phyloP scores from a whole-genome alignment of 164 flowering plant genomes.

The Chimonanthus praecox region DNA sequence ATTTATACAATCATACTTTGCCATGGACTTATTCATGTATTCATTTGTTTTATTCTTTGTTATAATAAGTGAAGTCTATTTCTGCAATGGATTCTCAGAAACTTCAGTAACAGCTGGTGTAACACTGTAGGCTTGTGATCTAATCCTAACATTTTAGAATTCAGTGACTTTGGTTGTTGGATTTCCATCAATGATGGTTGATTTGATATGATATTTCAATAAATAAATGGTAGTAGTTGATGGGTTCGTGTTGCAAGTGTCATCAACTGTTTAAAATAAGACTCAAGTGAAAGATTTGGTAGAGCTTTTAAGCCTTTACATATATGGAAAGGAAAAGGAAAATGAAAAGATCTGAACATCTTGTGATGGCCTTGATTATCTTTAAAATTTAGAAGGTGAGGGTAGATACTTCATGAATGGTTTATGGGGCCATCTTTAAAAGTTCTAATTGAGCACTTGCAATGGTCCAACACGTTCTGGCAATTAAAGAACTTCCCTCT shows the following conservation, averaged over 20 bases:
- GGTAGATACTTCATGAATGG: neutral
- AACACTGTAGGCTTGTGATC: constrained; percentile 4
- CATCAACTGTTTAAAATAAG: neutral
- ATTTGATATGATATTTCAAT: neutral
- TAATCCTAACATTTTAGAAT: neutral
- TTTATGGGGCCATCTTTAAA: neutral
- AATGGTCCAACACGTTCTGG: too few species aligned
- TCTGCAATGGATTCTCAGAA: neutral
- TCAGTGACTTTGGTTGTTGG: neutral
- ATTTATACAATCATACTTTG: too few species aligned
- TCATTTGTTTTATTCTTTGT: too few species aligned
- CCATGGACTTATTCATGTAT: too few species aligned
- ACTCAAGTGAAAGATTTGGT: neutral
- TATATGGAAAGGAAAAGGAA: neutral
- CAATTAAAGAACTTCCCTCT: too few species aligned
- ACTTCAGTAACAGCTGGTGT: neutral
- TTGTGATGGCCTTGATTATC: neutral
- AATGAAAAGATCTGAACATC: neutral
- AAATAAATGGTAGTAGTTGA: neutral
- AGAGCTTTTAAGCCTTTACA: neutral
- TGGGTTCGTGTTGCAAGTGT: neutral
- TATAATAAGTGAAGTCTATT: too few species aligned
- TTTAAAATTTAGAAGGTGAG: neutral
- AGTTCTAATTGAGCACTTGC: neutral
- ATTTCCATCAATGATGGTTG: neutral